Base-by-base conservation (phyloP, 2,329 filamentous ascomycete species). In the Trichoderma koningii region DNA sequence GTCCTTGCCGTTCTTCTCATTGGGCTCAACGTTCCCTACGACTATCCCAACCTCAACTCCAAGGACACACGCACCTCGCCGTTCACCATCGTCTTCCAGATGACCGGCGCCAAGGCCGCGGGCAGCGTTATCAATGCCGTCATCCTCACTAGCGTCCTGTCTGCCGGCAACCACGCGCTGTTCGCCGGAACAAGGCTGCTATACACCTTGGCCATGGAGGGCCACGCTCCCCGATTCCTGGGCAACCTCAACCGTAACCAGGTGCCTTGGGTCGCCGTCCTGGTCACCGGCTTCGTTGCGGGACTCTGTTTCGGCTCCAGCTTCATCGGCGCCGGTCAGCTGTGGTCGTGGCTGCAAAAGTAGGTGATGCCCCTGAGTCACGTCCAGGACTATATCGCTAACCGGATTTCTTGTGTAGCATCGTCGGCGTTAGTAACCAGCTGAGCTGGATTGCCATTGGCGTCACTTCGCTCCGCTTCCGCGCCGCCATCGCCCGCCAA, bases 261-360 rank as follows among this genome's bases (percentile, higher is more conserved):
- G 55, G 75, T 79, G 1, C 77, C 77, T 2, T 79, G 76, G 76
- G 71, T 77, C 3, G 74, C 77, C 10, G 76, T 79, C 0, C 77
- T 88, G 0, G 78, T 77, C 0, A 87, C 85, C 0, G 81, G 82
- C 1, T 69, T 82, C 0, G 83, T 92, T 65, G 81, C 82, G 21
- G 84, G 84, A 0, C 78, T 89, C 0, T 88, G 86, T 70, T 89
- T 89, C 63, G 87, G 85, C 2, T 85, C 86, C 0, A 87, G 83
- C 70, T 88, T 87, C 67, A 88, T 89, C 61, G 85, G 86, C 0
- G 86, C 87, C 0, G 87, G 87, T 0, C 81, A 89, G 68, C 75
- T 89, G 5, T 89, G 87, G 87, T 83, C 80, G 1, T 89, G 87
- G 87, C 75, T 89, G 19, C 87, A 89, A 71, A 88, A 89, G 82